Base-by-base conservation (phyloP, 2,329 filamentous ascomycete genomes). In the Apiospora arundinis region DNA sequence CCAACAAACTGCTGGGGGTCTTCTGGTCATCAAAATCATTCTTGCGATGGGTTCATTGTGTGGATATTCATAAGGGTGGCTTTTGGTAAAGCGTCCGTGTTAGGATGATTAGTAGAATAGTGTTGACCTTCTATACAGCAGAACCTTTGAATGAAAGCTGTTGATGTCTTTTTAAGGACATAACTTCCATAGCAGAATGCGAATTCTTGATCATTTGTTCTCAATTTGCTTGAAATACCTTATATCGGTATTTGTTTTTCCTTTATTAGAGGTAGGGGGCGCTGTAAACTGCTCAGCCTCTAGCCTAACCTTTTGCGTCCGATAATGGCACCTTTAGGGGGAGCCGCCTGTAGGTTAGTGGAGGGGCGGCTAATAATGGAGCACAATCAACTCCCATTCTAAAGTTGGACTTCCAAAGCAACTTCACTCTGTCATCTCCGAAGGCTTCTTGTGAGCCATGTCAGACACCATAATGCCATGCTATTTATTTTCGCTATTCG, bases 11-110 rank as follows among this genome's bases (percentile, higher is more conserved):
- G 73, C 74, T 75, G 75, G 73, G 71, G 78, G 77, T 76, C 75
- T 78, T 73, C 74, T 74, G 76, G 75, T 75, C 73, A 74, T 74
- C 74, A 78, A 79, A 79, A 79, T 76, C 74, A 63, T 40, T 63
- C 56, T 63, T 63, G 56, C 28, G 52, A 60, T n/a, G 32, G 32
- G 21, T 63, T 63, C 56, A 63, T 40, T 63, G 32, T 40, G 56
- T 63, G 56, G 56, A 63, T 63, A 32, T 63, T 63, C 56, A 63
- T 63, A 40, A 23, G 32, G 56, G 56, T 1, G 56, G 9, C 32
- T 40, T 63, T 23, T 63, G 28, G 56, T 16, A 32, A n/a, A 63
- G 56, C 32, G 56, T 63, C 56, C 32, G 40, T 40, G 28, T 40
- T 14, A 12, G 32, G 56, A 23, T 32, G 32, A 63, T 63, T 63